Conservation (phyloP, 805 yeast species). For the Sugiyamaella americana region DNA sequence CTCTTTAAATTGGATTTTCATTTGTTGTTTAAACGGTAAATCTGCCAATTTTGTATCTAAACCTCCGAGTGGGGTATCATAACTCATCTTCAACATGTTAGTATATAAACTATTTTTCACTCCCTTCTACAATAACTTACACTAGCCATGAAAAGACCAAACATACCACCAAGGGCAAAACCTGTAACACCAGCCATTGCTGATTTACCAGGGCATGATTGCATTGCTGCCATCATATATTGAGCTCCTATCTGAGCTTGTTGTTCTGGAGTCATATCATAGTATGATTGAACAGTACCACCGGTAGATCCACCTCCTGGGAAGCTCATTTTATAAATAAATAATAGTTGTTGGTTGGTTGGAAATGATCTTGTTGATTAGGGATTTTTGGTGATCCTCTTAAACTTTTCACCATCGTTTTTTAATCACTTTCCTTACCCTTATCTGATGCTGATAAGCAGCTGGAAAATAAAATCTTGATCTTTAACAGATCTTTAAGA, state of each 20-base stretch:
- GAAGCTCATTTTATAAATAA: neutral
- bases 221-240: slow-evolving; percentile 75
- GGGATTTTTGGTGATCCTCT: too few species aligned
- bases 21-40: slow-evolving; percentile 85
- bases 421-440: too few species aligned
- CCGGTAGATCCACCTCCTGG: neutral
- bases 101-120: neutral
- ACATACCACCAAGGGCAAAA: slow-evolving; percentile 89
- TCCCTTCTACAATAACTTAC: slow-evolving; percentile 14
- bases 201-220: slow-evolving; percentile 93
- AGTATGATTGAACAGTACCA: slow-evolving; percentile 31
- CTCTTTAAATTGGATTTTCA: slow-evolving; percentile 83
- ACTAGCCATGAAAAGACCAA: slow-evolving; percentile 80
- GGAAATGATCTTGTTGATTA: too few species aligned
- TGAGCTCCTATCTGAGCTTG: slow-evolving; percentile 88
- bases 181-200: slow-evolving; percentile 91
- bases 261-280: slow-evolving; percentile 82
- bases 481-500: too few species aligned
- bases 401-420: too few species aligned
- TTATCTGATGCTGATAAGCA: too few species aligned
- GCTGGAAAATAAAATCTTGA: too few species aligned
- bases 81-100: slow-evolving; percentile 47
- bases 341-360: too few species aligned
- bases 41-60: slow-evolving; percentile 59
- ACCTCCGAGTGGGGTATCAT: slow-evolving; percentile 70